Evolutionary conservation across 2,329 filamentous ascomycete species (phyloP).

Genomic region (Berkeleyomyces basicola): DNA sequence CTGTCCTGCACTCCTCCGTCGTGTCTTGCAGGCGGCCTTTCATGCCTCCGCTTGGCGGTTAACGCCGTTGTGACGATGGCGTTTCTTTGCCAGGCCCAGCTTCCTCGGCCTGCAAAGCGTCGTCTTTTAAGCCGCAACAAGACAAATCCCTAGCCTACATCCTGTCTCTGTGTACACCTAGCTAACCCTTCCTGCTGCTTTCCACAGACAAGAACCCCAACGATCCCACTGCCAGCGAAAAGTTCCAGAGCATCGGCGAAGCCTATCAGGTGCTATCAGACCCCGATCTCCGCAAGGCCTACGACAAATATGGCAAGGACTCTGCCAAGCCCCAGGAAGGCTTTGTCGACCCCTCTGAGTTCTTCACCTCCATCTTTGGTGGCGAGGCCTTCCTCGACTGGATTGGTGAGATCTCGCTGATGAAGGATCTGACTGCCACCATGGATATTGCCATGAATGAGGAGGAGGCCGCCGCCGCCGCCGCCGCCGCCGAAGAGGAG

Average conservation of each 20-base stretch:
- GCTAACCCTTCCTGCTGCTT: slow-evolving; percentile 5
- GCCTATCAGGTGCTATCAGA: slow-evolving; percentile 73
- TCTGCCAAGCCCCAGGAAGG: slow-evolving; percentile 78
- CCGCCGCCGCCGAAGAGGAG: slow-evolving; percentile 27
- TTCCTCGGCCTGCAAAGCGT: not conserved
- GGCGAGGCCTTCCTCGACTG: slow-evolving; percentile 91
- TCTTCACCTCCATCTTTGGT: slow-evolving; percentile 97
- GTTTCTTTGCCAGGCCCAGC: not conserved
- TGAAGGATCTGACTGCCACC: slow-evolving; percentile 94
- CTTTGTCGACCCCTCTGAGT: slow-evolving; percentile 91
- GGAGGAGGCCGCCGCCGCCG: slow-evolving; percentile 51
- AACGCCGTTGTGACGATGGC: not conserved
- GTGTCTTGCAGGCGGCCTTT: not conserved
- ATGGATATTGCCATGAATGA: slow-evolving; percentile 94
- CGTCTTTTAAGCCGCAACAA: not conserved
- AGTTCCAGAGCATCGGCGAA: slow-evolving; percentile 76
- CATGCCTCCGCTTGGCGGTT: not conserved
- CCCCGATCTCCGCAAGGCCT: slow-evolving; percentile 69
- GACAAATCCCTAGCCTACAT: not conserved
- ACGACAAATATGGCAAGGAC: slow-evolving; percentile 96
- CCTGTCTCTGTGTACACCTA: not conserved
- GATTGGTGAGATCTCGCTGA: slow-evolving; percentile 94
- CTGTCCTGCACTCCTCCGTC: not conserved
- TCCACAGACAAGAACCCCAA: slow-evolving; percentile 84
- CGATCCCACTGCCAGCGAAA: slow-evolving; percentile 81